Percentiles rank a stretch among this genome's conserved stretches.
Evolutionary conservation across 371 early-diverging fungal species (phyloP).

Genomic region (Rhizopus arrhizus): DNA sequence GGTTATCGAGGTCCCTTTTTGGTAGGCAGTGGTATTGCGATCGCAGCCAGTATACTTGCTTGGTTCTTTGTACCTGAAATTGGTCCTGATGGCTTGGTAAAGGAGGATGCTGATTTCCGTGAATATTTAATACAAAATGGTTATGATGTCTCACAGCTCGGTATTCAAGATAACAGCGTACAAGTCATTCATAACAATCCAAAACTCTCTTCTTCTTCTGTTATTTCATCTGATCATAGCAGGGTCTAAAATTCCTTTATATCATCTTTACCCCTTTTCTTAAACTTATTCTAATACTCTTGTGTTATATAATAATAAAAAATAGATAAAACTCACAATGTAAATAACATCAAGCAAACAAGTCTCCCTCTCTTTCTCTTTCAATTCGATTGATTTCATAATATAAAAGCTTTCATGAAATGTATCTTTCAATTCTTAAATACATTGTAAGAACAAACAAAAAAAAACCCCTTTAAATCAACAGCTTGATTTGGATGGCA

Average conservation of each 20-base stretch:
- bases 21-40: slow-evolving; percentile 42
- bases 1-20: slow-evolving; percentile 45
- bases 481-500: background rate
- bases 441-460: background rate
- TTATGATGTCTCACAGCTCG: slow-evolving; percentile 52
- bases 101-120: slow-evolving; percentile 59
- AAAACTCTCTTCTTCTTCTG: background rate
- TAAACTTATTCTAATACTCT: too few species aligned
- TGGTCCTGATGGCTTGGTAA: slow-evolving; percentile 45
- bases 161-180: slow-evolving; percentile 14
- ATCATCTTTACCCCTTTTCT: too few species aligned
- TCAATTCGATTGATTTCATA: too few species aligned
- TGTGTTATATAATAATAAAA: too few species aligned
- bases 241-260: too few species aligned
- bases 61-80: slow-evolving; percentile 41
- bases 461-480: background rate
- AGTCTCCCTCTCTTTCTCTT: too few species aligned
- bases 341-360: too few species aligned
- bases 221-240: too few species aligned
- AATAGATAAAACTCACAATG: too few species aligned
- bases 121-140: slow-evolving; percentile 55
- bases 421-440: too few species aligned
- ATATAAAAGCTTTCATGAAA: too few species aligned
- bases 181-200: background rate
- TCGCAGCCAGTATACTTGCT: slow-evolving; percentile 35